Percentiles rank a stretch among this genome's conserved stretches.
Conservation (phyloP, 495 filamentous ascomycete species). For the Chaetomium cochliodes region DNA sequence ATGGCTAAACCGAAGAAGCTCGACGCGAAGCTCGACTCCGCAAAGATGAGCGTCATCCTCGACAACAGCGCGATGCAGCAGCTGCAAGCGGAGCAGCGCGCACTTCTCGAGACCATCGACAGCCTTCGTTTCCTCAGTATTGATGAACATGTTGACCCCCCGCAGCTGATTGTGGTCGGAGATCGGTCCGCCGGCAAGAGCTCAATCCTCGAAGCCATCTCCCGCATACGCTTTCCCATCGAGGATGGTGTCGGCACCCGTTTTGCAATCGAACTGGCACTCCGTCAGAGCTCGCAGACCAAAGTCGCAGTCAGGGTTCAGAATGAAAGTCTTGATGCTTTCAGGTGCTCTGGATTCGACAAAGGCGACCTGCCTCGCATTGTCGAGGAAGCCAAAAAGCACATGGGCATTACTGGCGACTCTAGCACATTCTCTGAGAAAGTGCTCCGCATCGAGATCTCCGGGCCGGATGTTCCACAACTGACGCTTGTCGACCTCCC, state of each 20-base stretch:
- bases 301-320: slow-evolving; percentile 43
- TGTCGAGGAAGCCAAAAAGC: slow-evolving; percentile 42
- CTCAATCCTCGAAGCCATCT: slow-evolving; percentile 68
- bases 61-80: no score
- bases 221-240: slow-evolving; percentile 58
- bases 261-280: slow-evolving; percentile 57
- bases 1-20: no score
- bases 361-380: slow-evolving; percentile 45
- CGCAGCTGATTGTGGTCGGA: slow-evolving; percentile 22
- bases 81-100: no score
- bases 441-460: slow-evolving; percentile 64
- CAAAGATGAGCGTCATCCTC: no score
- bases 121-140: slow-evolving; percentile 5
- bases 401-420: slow-evolving; percentile 38
- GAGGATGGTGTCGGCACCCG: slow-evolving; percentile 53
- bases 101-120: slow-evolving; percentile 21
- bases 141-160: slow-evolving; percentile 13
- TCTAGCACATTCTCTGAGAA: slow-evolving; percentile 49
- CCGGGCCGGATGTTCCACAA: slow-evolving; percentile 58
- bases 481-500: slow-evolving; percentile 68
- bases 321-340: slow-evolving; percentile 19
- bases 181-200: slow-evolving; percentile 61
- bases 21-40: no score
- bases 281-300: slow-evolving; percentile 39
- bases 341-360: slow-evolving; percentile 16